phyloP scores from a whole-genome alignment of 305 asterid species.

The Striga hermonthica region DNA sequence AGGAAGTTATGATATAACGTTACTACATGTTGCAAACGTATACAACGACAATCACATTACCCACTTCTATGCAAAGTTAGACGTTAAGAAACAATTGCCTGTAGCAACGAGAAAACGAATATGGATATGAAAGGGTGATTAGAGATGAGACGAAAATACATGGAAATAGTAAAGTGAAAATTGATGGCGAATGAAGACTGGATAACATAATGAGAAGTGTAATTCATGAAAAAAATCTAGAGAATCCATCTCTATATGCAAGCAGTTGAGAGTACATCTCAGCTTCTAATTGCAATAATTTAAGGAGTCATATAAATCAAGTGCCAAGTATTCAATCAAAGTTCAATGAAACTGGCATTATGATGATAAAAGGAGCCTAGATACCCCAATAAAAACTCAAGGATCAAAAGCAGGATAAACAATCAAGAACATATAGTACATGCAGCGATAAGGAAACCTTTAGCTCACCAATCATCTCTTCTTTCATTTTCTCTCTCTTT shows the following conservation, averaged over 20 bases:
- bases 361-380: neutral
- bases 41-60: no score
- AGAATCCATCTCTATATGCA: neutral
- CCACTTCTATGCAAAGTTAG: no score
- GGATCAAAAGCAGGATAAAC: neutral
- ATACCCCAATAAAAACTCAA: neutral
- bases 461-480: conserved; percentile 67
- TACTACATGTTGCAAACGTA: no score
- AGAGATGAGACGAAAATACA: no score
- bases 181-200: no score
- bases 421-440: neutral
- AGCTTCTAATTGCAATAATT: neutral
- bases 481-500: conserved; percentile 50
- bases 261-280: neutral
- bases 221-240: neutral
- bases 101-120: no score
- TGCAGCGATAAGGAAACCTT: neutral
- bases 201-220: no score
- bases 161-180: no score
- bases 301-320: neutral
- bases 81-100: no score
- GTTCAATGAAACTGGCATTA: neutral
- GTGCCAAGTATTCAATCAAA: neutral
- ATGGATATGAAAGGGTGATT: no score
- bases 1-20: no score